A percentile compares a stretch with the other conserved stretches of the same genome.
Evolutionary conservation across 805 yeast genomes (phyloP).

Genomic region (Candida pseudofarinosa): DNA sequence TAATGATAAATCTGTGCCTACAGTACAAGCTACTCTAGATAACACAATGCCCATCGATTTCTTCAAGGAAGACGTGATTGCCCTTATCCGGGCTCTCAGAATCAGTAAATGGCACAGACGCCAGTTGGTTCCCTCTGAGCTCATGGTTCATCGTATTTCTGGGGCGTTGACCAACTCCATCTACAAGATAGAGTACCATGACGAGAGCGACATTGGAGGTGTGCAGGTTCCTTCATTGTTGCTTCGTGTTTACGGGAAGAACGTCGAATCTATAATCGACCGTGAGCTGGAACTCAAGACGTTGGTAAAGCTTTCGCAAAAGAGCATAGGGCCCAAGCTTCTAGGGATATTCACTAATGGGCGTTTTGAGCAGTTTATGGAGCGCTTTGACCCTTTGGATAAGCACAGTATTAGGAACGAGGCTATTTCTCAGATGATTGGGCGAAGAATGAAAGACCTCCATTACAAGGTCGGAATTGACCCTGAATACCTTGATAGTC

Average conservation of each 20-base stretch:
- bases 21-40: constrained; percentile 62
- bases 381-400: constrained; percentile 74
- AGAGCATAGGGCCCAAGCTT: constrained; percentile 82
- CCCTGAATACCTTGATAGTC: constrained; percentile 43
- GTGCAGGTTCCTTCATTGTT: constrained; percentile 56
- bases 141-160: constrained; percentile 64
- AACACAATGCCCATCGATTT: constrained; percentile 78
- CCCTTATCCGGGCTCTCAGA: constrained; percentile 56
- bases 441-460: constrained; percentile 93
- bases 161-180: constrained; percentile 95
- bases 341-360: constrained; percentile 91
- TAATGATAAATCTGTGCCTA: constrained; percentile 36
- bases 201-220: constrained; percentile 20
- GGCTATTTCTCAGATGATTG: constrained; percentile 75
- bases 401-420: constrained; percentile 71
- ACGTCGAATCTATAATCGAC: constrained; percentile 81
- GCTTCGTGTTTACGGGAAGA: constrained; percentile 83
- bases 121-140: constrained; percentile 31
- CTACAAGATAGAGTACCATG: constrained; percentile 62
- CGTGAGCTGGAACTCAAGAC: constrained; percentile 74
- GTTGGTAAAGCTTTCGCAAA: constrained; percentile 66
- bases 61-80: constrained; percentile 74
- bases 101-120: constrained; percentile 79
- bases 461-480: constrained; percentile 74
- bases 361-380: constrained; percentile 87